These are phyloP conservation scores for Lupinus albus DNA, from an alignment of 306 rosid species.

Conservation along the genomic window DNA sequence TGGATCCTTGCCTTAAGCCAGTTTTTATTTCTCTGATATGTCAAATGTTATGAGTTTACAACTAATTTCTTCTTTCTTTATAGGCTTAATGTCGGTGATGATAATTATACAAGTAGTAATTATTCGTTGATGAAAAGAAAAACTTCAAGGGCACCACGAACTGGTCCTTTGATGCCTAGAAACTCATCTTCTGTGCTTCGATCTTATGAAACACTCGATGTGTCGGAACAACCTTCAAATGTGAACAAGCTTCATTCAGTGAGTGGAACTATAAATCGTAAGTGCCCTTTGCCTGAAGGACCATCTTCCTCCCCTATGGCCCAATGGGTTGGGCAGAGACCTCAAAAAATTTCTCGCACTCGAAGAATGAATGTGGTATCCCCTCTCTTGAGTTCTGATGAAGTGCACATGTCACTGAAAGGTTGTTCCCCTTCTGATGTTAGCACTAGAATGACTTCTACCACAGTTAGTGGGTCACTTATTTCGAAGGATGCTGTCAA, in stretches of 20 bases:
- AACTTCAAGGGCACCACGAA: constrained; percentile 73
- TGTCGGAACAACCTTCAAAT: constrained; percentile 63
- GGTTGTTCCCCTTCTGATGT: constrained; percentile 65
- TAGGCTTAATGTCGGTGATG: constrained; percentile 63
- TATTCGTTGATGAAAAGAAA: constrained; percentile 65
- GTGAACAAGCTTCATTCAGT: constrained; percentile 53
- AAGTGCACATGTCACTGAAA: constrained; percentile 59
- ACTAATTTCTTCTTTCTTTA: constrained; percentile 25
- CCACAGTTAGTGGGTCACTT: constrained; percentile 54
- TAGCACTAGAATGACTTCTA: constrained; percentile 56
- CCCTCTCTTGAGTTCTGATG: constrained; percentile 70
- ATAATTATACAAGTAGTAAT: constrained; percentile 51
- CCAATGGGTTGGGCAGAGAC: constrained; percentile 93
- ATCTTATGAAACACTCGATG: constrained; percentile 59
- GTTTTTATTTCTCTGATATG: constrained; percentile 15
- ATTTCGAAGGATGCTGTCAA: constrained; percentile 53
- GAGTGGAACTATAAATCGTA: constrained; percentile 55
- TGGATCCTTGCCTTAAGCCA: constrained; percentile 32
- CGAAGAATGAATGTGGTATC: constrained; percentile 76
- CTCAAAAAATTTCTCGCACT: constrained; percentile 77
- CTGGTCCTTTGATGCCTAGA: constrained; percentile 57
- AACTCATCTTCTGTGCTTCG: constrained; percentile 60
- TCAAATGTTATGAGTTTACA: constrained; percentile 1
- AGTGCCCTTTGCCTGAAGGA: constrained; percentile 60
- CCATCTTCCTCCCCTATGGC: constrained; percentile 70